Base-by-base conservation (phyloP, 305 asterid species). In the Stenogyne calaminthoides region DNA sequence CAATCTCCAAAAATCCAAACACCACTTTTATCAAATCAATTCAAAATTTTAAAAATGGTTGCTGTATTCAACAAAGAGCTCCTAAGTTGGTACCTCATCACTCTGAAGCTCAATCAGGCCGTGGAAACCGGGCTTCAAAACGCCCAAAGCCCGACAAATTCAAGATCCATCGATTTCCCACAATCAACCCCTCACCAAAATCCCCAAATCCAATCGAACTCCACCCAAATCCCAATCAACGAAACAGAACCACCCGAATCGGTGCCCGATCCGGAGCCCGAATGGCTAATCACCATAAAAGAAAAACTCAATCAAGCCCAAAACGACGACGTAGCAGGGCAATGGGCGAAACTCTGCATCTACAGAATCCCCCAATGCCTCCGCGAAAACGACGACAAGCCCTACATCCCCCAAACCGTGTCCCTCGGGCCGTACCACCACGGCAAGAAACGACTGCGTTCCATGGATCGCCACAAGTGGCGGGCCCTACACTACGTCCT, bases 21-120 rank as follows among this genome's bases (percentile, higher is more conserved):
- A 42, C 1, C 20, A 46, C 1, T 12, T 32, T 32, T 11, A 51
- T 40, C 47, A 63, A 11, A 22, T 67, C 76, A 44, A n/a, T n/a
- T n/a, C n/a, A n/a, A n/a, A 65, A 64, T 3, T 32, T 32, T 4
- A 32, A 86, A 12, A 75, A 92, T 91, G 97, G 98, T 91, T 59
- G 93, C 89, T 54, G 91, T 91, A 5, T 89, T 89, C 90, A 88
- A 88, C 91, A 91, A 89, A 76, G 91, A 93, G 77, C 88, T 86
- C 9, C 73, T 93, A 71, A 87, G 93, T 72, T 89, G 96, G 97
- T 91, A 89, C 77, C 91, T 93, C 16, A 88, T 91, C 75, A 83
- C 96, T 63, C 84, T 93, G 67, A 91, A 91, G 73, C 93, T 93
- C 84, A 93, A 89, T 16, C 91, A 89, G 83, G 78, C 95, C 19